Evolutionary conservation across 2,329 filamentous ascomycete genomes (phyloP), one percentile per base, ranked within the genome.

Genomic region (Lachnellula subtilissima): DNA sequence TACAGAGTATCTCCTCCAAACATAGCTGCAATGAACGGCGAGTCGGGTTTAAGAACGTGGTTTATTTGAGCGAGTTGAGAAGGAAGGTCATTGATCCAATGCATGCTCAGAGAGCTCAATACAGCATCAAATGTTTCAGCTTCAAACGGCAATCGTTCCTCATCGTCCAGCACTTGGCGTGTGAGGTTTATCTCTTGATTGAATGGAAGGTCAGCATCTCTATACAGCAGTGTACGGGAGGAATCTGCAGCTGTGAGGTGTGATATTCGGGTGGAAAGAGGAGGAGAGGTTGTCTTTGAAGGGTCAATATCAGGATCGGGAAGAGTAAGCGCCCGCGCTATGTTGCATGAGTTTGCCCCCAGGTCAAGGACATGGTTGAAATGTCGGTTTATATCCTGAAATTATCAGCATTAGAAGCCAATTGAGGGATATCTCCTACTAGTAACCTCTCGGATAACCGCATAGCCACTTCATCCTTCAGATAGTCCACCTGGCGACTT

Each of bases 81-180:
- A 0, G 94, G 94, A 5, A 99, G 82, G 71, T 99, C 91, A 71
- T 99, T 99, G 78, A 97, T 88, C 94, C 94, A 99, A 74, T 99
- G 94, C 70, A 99, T 78, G 56, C 88, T 92, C 57, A 96, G 76
- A 54, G 88, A 96, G 69, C 90, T 96, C 60, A 99, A 77, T 11
- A 97, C 89, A 5, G 96, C 84, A 70, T 97, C 92, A 71, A 97
- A 97, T 3, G 86, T 84, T 62, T 85, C 82, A 4, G 88, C 76
- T 48, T 83, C 82, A 70, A 87, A 97, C 0, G 91, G 90, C 0
- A 97, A 75, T 2, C 82, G 80, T 71, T 92, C 90, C 51, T 88
- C 84, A 62, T 88, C 83, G 0, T 81, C 74, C n/a, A 97, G 77
- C 4, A 96, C 85, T 42, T 89, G 79, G 17, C 92, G 84, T 3